Evolutionary conservation across 2,329 filamentous ascomycete genomes (phyloP).

Genomic region (Sporothrix variecibatus): DNA sequence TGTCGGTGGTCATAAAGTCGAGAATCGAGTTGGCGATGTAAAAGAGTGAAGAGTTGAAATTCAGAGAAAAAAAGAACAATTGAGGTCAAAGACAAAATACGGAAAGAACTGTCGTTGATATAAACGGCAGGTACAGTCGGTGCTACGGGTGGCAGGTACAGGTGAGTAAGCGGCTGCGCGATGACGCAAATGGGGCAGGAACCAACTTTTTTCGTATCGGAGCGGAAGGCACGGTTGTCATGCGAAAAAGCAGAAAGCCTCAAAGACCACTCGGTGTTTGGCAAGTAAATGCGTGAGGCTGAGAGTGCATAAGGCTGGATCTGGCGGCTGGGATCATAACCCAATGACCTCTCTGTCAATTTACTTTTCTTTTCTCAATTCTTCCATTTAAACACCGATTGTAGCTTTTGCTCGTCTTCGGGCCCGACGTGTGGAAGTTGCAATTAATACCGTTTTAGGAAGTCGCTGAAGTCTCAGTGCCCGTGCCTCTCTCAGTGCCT

Average conservation of each 20-base stretch:
- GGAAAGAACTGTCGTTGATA: not conserved
- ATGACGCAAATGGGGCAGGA: constrained; percentile 15
- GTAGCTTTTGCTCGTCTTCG: not conserved
- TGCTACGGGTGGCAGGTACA: not conserved
- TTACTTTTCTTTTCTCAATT: not conserved
- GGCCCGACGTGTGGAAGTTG: not conserved
- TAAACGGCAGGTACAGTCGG: not conserved
- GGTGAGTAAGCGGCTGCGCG: constrained; percentile 11
- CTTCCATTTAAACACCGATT: not conserved
- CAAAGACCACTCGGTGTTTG: not conserved
- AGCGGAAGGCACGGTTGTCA: constrained; percentile 2
- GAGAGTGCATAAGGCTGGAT: too few relatives aligned
- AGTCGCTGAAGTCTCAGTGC: not conserved
- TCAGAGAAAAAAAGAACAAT: not conserved
- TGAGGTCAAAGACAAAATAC: not conserved
- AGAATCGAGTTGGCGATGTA: not conserved
- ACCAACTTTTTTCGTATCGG: not conserved
- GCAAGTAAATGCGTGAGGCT: constrained; percentile 1
- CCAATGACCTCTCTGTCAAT: not conserved
- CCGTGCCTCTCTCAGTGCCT: not conserved
- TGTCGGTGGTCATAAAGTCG: not conserved
- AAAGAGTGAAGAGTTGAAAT: not conserved
- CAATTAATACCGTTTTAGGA: constrained; percentile 8
- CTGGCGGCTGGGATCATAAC: not conserved
- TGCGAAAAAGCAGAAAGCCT: not conserved